These are phyloP conservation scores for Lepraria neglecta DNA, from an alignment of 495 filamentous ascomycete species.

Conservation along the genomic window DNA sequence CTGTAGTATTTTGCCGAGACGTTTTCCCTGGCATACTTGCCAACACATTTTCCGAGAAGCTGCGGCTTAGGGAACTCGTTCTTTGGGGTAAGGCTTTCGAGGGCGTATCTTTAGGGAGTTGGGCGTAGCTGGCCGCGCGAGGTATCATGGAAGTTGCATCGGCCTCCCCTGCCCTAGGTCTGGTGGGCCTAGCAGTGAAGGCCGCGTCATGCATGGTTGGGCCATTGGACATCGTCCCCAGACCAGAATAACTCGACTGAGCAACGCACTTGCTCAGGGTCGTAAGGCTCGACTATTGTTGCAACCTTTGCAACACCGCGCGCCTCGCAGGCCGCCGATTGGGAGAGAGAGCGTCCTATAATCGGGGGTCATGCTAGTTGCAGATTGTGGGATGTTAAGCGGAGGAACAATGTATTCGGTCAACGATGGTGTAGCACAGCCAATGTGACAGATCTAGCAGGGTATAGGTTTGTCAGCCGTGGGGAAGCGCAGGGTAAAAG, in stretches of 20 bases:
- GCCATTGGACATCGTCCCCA: conserved; percentile 19
- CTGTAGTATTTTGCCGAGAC: neutral
- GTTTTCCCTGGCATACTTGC: conserved; percentile 15
- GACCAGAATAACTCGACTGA: neutral
- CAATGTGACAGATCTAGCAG: neutral
- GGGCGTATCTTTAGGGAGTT: conserved; percentile 13
- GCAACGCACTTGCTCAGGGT: neutral
- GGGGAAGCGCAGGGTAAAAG: no score
- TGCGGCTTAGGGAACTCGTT: conserved; percentile 15
- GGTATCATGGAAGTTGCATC: conserved; percentile 9
- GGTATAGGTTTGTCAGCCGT: neutral
- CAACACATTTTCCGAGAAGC: conserved; percentile 26
- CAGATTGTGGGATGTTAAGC: neutral
- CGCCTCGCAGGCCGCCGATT: conserved; percentile 2
- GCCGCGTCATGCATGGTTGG: neutral
- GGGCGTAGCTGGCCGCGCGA: conserved; percentile 27
- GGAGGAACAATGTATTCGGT: neutral
- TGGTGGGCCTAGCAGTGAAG: neutral
- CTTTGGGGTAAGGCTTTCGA: conserved; percentile 2
- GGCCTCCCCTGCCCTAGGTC: neutral
- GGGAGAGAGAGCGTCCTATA: neutral
- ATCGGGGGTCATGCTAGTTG: neutral
- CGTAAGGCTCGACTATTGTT: neutral
- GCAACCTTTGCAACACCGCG: conserved; percentile 10
- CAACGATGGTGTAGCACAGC: neutral